Base-by-base conservation (phyloP, 495 filamentous ascomycete genomes). In the Amphirosellinia nigrospora region DNA sequence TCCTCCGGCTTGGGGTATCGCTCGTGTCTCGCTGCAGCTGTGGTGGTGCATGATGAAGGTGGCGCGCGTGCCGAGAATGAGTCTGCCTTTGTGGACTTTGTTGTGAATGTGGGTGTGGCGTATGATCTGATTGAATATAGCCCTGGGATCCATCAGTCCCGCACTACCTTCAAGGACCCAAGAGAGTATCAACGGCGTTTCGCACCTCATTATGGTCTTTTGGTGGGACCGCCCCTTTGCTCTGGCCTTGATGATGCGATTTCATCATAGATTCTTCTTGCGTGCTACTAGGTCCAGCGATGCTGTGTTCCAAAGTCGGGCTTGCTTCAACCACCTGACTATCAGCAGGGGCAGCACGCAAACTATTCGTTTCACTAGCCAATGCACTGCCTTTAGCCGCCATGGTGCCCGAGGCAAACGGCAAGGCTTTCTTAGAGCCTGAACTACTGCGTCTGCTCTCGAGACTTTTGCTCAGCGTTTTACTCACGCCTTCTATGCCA, bases 381-480 rank as follows among this genome's bases (percentile, higher is more conserved):
- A 82, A 79, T 55, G 83, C 77, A 58, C 80, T 83, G 53, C 82
- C 80, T 62, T 79, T 79, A 38, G 70, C 74, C 34, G 76, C 79
- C 13, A 81, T 78, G 11, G 69, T 77, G 13, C 79, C 73, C 58
- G 79, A 77, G 71, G 79, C 79, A 70, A 86, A 83, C 19, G 83
- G 82, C 43, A 83, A 71, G 65, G 82, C 90, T 74, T 93, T 93
- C 80, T 89, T 93, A 55, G 91, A 95, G 70, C 86, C 90, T 41
- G 91, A 90, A 77, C 94, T 97, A 74, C 93, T 95, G 30, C 94
- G 89, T 46, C 94, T 89, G 79, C 92, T 96, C 78, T 98, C 94
- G 11, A 98, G 87, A 76, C 91, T 96, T 79, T 91, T 94, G 66
- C 89, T 92, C 9, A 97, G 85, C 16, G 91, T 94, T 79, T 91